Conservation (phyloP, 495 filamentous ascomycete species). For the Extremus antarcticus region DNA sequence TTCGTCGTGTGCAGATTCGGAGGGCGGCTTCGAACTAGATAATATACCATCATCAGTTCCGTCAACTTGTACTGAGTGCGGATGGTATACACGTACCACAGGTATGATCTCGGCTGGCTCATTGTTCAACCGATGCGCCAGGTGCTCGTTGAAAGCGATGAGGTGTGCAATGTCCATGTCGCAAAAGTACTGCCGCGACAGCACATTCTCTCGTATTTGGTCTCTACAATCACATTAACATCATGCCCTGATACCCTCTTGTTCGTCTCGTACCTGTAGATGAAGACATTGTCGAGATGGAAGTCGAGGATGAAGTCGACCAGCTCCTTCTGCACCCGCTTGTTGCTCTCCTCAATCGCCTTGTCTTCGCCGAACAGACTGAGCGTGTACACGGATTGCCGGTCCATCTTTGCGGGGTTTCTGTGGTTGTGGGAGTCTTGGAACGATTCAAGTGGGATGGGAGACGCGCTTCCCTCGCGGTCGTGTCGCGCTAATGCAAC, state of each 20-base stretch:
- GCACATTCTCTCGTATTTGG: conserved; percentile 88
- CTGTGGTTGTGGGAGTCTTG: background rate
- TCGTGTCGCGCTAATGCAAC: background rate
- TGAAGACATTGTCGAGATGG: conserved; percentile 87
- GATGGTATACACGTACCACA: conserved; percentile 57
- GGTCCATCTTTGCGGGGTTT: conserved; percentile 57
- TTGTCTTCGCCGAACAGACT: conserved; percentile 60
- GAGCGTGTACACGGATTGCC: conserved; percentile 71
- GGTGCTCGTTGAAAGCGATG: conserved; percentile 92
- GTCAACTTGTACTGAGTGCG: no score
- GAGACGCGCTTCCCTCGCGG: conserved; percentile 37
- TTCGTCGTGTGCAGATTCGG: conserved; percentile 79
- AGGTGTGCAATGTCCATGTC: conserved; percentile 95
- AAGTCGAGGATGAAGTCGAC: conserved; percentile 86
- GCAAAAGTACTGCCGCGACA: conserved; percentile 91
- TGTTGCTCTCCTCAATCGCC: conserved; percentile 36
- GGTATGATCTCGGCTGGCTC: conserved; percentile 92
- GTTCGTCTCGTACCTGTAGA: conserved; percentile 60
- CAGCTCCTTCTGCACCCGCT: conserved; percentile 42
- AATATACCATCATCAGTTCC: no score
- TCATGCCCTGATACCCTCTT: background rate
- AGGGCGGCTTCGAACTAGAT: conserved; percentile 91
- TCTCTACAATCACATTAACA: conserved; percentile 48
- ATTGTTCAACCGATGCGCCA: conserved; percentile 80
- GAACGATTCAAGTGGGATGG: conserved; percentile 2